These are phyloP conservation scores for Hypoxylon sp. DNA, from an alignment of 2,329 filamentous ascomycete genomes.

Conservation along the genomic window DNA sequence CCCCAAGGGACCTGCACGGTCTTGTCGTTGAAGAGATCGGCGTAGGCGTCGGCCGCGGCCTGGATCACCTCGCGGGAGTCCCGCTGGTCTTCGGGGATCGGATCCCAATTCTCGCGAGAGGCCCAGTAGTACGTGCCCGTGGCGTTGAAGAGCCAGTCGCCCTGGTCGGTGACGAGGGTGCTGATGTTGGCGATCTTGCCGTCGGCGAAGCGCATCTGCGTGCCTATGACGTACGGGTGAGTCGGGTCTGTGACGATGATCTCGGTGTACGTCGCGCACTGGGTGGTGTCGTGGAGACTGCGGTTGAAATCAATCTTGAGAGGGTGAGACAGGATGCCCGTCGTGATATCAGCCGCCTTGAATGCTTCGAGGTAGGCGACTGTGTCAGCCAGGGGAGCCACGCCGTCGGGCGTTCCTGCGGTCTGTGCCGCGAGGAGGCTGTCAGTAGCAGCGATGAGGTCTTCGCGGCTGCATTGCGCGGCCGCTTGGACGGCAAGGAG, in stretches of 20 bases:
- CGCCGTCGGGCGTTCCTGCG: constrained; percentile 36
- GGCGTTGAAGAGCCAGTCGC: constrained; percentile 57
- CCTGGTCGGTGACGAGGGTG: constrained; percentile 52
- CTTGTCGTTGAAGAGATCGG: constrained; percentile 55
- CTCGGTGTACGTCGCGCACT: constrained; percentile 56
- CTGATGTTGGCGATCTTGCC: constrained; percentile 49
- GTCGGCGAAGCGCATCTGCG: constrained; percentile 51
- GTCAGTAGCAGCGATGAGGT: constrained; percentile 45
- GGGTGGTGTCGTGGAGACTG: constrained; percentile 54
- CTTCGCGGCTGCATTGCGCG: constrained; percentile 46
- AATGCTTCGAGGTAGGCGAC: constrained; percentile 53
- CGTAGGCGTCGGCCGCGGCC: constrained; percentile 55
- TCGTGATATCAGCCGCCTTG: constrained; percentile 48
- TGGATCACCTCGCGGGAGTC: constrained; percentile 53
- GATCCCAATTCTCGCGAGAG: constrained; percentile 52
- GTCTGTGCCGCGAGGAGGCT: constrained; percentile 48
- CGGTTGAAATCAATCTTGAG: constrained; percentile 54
- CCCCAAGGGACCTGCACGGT: constrained; percentile 56
- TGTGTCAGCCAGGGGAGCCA: constrained; percentile 37
- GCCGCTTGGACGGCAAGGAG: constrained; percentile 38
- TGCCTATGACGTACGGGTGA: constrained; percentile 56
- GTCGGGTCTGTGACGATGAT: constrained; percentile 51
- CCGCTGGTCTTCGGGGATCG: constrained; percentile 51
- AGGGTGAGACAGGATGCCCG: constrained; percentile 51
- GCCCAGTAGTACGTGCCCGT: constrained; percentile 53